A percentile compares a stretch with the other conserved stretches of the same genome.
Evolutionary conservation across 1,284 basidiomycete species (phyloP).

Genomic region (Cystobasidium sp.): DNA sequence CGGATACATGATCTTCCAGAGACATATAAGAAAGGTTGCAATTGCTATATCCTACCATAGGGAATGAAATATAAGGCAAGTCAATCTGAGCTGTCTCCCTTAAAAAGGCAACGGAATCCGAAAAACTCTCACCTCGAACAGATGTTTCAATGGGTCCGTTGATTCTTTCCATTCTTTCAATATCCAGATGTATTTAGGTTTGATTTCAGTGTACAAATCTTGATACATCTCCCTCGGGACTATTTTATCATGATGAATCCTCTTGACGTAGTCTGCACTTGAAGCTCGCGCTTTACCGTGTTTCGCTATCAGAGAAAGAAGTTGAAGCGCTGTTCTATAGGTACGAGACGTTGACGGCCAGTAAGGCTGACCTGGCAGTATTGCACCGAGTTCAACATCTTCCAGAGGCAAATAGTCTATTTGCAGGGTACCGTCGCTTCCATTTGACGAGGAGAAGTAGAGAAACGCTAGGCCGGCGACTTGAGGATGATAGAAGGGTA

Average conservation of each 20-base stretch:
- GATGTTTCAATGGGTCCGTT: slow-evolving; percentile 82
- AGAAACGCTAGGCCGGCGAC: slow-evolving; percentile 75
- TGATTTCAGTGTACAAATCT: slow-evolving; percentile 81
- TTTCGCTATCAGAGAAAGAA: slow-evolving; percentile 80
- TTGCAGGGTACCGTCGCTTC: slow-evolving; percentile 53
- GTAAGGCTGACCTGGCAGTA: slow-evolving; percentile 15
- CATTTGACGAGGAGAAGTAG: slow-evolving; percentile 58
- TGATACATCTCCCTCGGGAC: slow-evolving; percentile 80
- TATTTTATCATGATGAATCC: slow-evolving; percentile 80
- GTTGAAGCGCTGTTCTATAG: slow-evolving; percentile 63
- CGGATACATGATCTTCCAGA: slow-evolving; percentile 78
- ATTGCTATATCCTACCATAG: slow-evolving; percentile 78
- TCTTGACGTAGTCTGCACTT: slow-evolving; percentile 72
- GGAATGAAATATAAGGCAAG: not conserved
- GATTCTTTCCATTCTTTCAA: slow-evolving; percentile 68
- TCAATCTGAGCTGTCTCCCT: not conserved
- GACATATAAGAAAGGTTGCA: slow-evolving; percentile 85
- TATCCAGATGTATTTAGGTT: slow-evolving; percentile 69
- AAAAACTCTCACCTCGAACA: slow-evolving; percentile 69
- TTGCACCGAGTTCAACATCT: not conserved
- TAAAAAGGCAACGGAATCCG: not conserved
- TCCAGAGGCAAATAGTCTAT: slow-evolving; percentile 22
- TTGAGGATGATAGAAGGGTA: slow-evolving; percentile 80
- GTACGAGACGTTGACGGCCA: slow-evolving; percentile 21
- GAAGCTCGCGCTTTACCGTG: slow-evolving; percentile 81